A percentile compares a stretch with the other conserved stretches of the same genome.
phyloP scores from a whole-genome alignment of 192 early-diverging fungal genomes.

The Backusella macrospora region DNA sequence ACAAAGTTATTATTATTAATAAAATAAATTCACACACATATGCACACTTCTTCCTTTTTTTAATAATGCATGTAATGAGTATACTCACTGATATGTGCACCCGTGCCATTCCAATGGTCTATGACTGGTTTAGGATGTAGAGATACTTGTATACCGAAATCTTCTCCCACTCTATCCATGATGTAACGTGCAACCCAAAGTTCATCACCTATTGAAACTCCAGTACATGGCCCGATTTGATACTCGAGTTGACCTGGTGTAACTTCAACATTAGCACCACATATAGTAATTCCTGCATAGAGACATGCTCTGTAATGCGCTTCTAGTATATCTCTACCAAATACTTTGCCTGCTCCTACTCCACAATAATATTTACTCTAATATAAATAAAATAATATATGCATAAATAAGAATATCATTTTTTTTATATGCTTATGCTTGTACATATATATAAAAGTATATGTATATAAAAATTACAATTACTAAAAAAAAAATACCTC shows the following conservation, averaged over 20 bases:
- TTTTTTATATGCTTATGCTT: neutral
- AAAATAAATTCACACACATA: neutral
- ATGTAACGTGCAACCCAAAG: conserved; percentile 54
- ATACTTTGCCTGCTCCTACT: conserved; percentile 49
- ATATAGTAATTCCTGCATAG: conserved; percentile 54
- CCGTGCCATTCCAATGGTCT: conserved; percentile 61
- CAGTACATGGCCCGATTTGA: conserved; percentile 54
- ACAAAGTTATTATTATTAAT: neutral
- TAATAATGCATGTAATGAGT: no score
- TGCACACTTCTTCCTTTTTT: neutral
- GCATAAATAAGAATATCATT: no score
- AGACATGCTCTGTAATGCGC: conserved; percentile 57
- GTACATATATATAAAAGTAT: neutral
- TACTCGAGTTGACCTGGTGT: conserved; percentile 58
- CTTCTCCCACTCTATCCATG: conserved; percentile 52
- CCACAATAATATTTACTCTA: conserved; percentile 57
- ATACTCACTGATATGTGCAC: conserved; percentile 48
- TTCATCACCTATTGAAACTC: conserved; percentile 50
- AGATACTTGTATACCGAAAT: conserved; percentile 51
- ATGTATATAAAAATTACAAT: neutral
- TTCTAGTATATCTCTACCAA: conserved; percentile 54
- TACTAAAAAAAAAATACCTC: conserved; percentile 29
- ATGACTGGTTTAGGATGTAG: conserved; percentile 57
- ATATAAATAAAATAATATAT: no score
- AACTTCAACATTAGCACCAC: conserved; percentile 56